Evolutionary conservation across 2,329 filamentous ascomycete genomes (phyloP).

Genomic region (Neonectria neomacrospora): DNA sequence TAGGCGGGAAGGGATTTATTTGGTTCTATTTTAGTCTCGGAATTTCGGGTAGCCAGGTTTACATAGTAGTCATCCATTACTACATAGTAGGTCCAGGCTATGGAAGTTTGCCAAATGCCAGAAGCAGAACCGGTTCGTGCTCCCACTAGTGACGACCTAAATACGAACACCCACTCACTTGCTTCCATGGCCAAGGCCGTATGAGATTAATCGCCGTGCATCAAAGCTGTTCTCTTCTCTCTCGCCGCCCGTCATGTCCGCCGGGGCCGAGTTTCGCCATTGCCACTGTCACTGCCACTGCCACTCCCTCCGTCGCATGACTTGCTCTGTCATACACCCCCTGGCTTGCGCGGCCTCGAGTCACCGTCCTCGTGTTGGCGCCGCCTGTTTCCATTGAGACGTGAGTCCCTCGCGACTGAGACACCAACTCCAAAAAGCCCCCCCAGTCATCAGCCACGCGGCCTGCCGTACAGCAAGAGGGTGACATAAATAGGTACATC

Average conservation of each 20-base stretch:
- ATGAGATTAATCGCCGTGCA: not conserved
- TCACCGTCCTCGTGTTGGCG: slow-evolving; percentile 12
- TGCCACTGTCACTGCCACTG: slow-evolving; percentile 14
- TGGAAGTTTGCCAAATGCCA: not conserved
- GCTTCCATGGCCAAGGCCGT: not conserved
- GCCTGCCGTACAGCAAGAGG: not conserved
- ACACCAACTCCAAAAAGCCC: not conserved
- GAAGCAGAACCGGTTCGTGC: not conserved
- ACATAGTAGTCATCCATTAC: no score
- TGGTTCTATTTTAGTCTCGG: slow-evolving; percentile 20
- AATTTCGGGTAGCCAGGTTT: not conserved
- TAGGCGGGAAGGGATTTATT: slow-evolving; percentile 20
- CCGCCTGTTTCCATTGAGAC: not conserved
- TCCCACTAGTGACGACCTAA: not conserved
- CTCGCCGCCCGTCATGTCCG: not conserved
- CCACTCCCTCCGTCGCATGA: slow-evolving; percentile 18
- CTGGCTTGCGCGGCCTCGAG: slow-evolving; percentile 20
- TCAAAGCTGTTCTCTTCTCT: not conserved
- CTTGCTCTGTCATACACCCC: slow-evolving; percentile 7
- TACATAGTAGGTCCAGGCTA: no score
- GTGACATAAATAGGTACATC: slow-evolving; percentile 9
- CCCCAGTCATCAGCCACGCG: slow-evolving; percentile 1
- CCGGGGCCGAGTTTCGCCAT: slow-evolving; percentile 2
- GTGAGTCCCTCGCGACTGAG: not conserved
- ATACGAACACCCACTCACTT: not conserved